A percentile compares a stretch with the other conserved stretches of the same genome.
Conservation (phyloP, 495 filamentous ascomycete genomes). For the Hamigera avellanea region DNA sequence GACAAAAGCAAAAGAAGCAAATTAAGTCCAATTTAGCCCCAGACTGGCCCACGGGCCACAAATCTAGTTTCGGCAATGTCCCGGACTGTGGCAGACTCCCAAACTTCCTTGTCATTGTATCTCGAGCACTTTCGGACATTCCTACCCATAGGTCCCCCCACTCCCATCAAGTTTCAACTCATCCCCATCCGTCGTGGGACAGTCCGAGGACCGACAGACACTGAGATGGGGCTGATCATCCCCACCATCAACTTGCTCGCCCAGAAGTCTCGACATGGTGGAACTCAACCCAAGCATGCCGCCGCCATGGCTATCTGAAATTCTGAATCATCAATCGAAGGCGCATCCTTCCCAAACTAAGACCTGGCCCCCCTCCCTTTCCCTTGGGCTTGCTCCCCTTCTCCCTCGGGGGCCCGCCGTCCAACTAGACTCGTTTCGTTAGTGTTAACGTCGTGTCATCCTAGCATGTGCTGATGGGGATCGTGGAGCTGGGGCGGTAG, state of each 20-base stretch:
- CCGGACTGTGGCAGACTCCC: too few relatives aligned
- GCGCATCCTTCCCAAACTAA: conserved; percentile 7
- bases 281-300: conserved; percentile 54
- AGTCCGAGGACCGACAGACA: too few relatives aligned
- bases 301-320: background rate
- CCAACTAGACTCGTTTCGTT: conserved; percentile 24
- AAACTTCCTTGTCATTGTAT: too few relatives aligned
- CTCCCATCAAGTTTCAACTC: too few relatives aligned
- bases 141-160: too few relatives aligned
- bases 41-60: too few relatives aligned
- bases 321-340: conserved; percentile 18
- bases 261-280: conserved; percentile 17
- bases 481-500: conserved; percentile 31
- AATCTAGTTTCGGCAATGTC: too few relatives aligned
- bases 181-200: too few relatives aligned
- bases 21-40: too few relatives aligned
- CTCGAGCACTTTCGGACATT: too few relatives aligned
- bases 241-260: conserved; percentile 7
- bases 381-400: background rate
- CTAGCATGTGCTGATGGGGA: conserved; percentile 24
- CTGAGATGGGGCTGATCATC: conserved; percentile 14
- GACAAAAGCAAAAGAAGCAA: too few relatives aligned
- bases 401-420: background rate
- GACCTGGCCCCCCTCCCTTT: conserved; percentile 4
- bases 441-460: conserved; percentile 36